Base-by-base conservation (phyloP, 345 rosid genomes). In the Linum tenue region DNA sequence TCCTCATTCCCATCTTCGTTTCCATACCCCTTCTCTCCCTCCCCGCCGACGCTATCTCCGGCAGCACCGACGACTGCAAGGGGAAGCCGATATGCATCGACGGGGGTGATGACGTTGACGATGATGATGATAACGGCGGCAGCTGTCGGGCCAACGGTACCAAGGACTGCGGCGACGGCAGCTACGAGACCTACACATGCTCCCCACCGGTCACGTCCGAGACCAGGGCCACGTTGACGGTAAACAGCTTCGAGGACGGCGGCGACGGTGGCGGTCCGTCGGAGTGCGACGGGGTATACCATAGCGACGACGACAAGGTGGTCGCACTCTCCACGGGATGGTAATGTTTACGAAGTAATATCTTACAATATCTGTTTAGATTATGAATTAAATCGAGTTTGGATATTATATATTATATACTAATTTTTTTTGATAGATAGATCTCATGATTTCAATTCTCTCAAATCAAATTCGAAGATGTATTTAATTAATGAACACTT, bases 321-420 rank as follows among this genome's bases (percentile, higher is more conserved):
- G 84, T 78, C 61, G 84, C 81, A 0, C 57, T 84, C 16, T 81
- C 84, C 2, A 81, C 79, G 0, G 75, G 80, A 14, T 78, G 84
- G 81, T 81, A 62, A 22, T 22, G 31, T 22, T 22, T 22, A 22
- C 31, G 31, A 22, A 0, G 31, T 22, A 22, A 22, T 22, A 22
- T 22, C 31, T 22, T 22, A 22, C 31, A 1, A 22, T 22, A 22
- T 22, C 1, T 22, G 31, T 22, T 22, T 22, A 22, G 31, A 22
- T 22, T 22, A 22, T 22, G 31, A 22, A 22, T 22, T 22, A 22
- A 22, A 22, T 22, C 31, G 31, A 22, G 31, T 22, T 22, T 22
- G 31, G 31, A 22, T 22, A 22, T 22, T 22, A 22, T 22, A 22
- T 22, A 22, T 22, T 22, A 22, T 22, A 22, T 1, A 22, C 31